Evolutionary conservation across 805 yeast species (phyloP), one percentile per base, ranked within the genome.

Genomic region (Candida ponderosae): DNA sequence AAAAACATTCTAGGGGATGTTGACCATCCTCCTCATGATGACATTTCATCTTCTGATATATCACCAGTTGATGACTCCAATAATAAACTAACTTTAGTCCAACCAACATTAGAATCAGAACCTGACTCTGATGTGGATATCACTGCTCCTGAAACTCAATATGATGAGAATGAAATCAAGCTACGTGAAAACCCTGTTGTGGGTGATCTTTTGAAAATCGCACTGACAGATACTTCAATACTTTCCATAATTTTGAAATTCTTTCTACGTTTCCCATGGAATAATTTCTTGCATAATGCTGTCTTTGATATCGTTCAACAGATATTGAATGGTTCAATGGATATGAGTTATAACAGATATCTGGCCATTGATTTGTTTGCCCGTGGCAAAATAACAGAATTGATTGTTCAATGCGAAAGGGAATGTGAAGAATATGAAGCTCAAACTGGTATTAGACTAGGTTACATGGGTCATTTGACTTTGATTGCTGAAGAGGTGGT

Each of bases 221-320:
- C 85, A 38, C 65, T 93, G 18, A 74, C 79, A 41, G 96, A 93
- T 53, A 78, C 76, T 56, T 70, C 72, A 27, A 76, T 87, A 40
- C 68, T 89, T 24, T 63, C 75, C 17, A 72, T 76, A 18, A 79
- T 89, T n/a, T 62, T 88, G 19, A 61, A 71, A 20, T 77, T 83
- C 70, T 86, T 93, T 53, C 79, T 89, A 59, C 65, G 72, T 42
- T 87, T 80, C 59, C 96, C 97, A 6, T 93, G 97, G 97, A 93
- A 93, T 58, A 93, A 93, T 55, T 93, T 93, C 54, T 73, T 93
- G 67, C 98, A 93, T 60, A 93, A 90, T 53, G 98, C 93, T 40
- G 96, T 93, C 8, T 93, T 90, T 67, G 99, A 93, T 61, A 76
- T 93, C 43, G 81, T 93, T 24, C 99, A 93, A 59, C 99, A 93